Base-by-base conservation (phyloP, 2,329 filamentous ascomycete genomes). In the Mycosphaerella sp. region DNA sequence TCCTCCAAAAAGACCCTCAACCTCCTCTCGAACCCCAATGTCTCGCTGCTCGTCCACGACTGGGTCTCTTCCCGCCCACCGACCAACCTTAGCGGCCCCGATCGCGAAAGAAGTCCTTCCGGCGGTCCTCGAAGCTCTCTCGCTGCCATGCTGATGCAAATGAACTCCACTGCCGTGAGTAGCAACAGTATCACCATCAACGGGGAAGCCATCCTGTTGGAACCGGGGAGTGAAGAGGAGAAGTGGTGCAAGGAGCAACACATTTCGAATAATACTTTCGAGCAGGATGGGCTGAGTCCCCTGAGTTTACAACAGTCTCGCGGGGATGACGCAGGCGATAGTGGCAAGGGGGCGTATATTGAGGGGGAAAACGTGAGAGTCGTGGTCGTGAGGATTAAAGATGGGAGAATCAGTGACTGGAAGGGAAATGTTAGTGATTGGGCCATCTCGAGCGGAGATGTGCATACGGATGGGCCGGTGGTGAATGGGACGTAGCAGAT, bases 31-130 rank as follows among this genome's bases (percentile, higher is more conserved):
- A 98, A 98, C 68, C 86, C 89, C 0, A 85, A 86, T 58, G 89
- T 98, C 56, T 94, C 88, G 2, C 78, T 97, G 10, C 81, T 97
- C n/a, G 93, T 97, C 6, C 93, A 98, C 72, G 93, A 97, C 73
- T 98, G 90, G 93, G 86, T 95, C 52, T 95, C 89, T 1, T 89
- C 95, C 69, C 84, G 93, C 1, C 90, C 91, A 1, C 87, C 89
- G 0, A 73, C 76, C 49, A 67, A 71, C 75, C 78, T 40, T 73
- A 79, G 56, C 36, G 54, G 53, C 27, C 49, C 44, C 34, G 62
- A 63, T 41, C 77, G 74, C 54, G 79, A 74, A 44, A 83, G 81
- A 55, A 86, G 82, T 35, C 84, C 81, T 21, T 79, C 74, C 14
- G 84, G 78, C 44, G 81, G 81, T 44, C 66, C 70, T 55, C 79